Percentiles rank a stretch among this genome's conserved stretches.
Evolutionary conservation across 495 filamentous ascomycete genomes (phyloP).

Genomic region (Cudoniella acicularis): DNA sequence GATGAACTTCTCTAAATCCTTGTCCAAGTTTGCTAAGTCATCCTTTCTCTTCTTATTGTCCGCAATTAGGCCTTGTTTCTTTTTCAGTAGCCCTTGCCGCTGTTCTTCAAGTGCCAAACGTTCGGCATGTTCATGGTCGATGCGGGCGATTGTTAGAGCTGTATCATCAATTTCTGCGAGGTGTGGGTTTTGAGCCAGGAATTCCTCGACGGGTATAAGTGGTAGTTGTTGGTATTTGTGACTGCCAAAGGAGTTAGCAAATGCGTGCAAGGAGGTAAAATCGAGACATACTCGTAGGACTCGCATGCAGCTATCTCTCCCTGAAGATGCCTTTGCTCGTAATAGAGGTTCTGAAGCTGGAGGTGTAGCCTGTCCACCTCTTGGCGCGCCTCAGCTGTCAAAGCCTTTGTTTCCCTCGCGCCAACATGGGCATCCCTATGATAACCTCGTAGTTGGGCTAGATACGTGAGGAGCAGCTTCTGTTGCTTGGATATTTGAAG

Average conservation of each 20-base stretch:
- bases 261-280: neutral
- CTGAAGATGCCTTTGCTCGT: conserved; percentile 86
- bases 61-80: conserved; percentile 85
- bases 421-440: conserved; percentile 77
- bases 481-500: conserved; percentile 70
- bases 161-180: conserved; percentile 65
- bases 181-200: conserved; percentile 74
- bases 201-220: conserved; percentile 78
- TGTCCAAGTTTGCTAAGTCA: conserved; percentile 81
- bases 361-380: conserved; percentile 91
- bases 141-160: conserved; percentile 83
- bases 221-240: conserved; percentile 86
- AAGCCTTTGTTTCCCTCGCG: conserved; percentile 80
- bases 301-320: conserved; percentile 91
- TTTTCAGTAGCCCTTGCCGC: conserved; percentile 78
- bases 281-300: conserved; percentile 74
- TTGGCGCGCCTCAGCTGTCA: conserved; percentile 80
- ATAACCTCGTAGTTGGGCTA: conserved; percentile 76
- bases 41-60: conserved; percentile 96
- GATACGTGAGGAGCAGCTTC: conserved; percentile 72
- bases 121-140: conserved; percentile 84
- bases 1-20: conserved; percentile 87
- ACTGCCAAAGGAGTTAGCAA: conserved; percentile 40
- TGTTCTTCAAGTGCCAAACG: conserved; percentile 84
- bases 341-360: conserved; percentile 92